Base-by-base conservation (phyloP, 805 yeast genomes). In the Kluyveromyces lactis region DNA sequence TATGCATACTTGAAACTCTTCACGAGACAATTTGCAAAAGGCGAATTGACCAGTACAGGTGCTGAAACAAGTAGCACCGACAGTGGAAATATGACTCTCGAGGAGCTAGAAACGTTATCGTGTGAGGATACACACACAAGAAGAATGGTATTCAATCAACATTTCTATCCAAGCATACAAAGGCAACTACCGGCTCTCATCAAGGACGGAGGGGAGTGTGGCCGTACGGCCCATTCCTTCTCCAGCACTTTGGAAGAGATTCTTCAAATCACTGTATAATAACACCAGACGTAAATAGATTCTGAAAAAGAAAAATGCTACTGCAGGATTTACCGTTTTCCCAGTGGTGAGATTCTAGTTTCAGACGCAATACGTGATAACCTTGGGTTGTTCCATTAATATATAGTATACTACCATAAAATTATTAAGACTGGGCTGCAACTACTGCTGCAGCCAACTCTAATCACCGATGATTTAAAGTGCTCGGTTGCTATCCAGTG, bases 171-270 rank as follows among this genome's bases (percentile, higher is more conserved):
- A 2, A 74, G 73, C 9, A 64, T 84, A 36, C 40, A 51, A 16
- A 68, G 63, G 34, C 81, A 84, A 27, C 63, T 81, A 17, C 64
- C 60, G 1, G 64, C 64, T 29, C 50, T 75, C 24, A 58, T 76
- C 8, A 76, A 75, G 49, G 92, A 83, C 47, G 94, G 86, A 10
- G 89, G 89, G 1, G 85, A 79, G 35, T 63, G 72, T 15, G 87
- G 87, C 2, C 71, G 77, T 44, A 71, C 56, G 11, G 69, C 74
- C 6, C 64, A 62, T 40, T 51, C 44, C 21, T 16, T 30, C 19
- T 8, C 33, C 21, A 30, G 15, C 33, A 27, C 30, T 5, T n/a
- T 27, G 30, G n/a, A 27, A 6, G 16, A 27, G 30, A 12, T 27
- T n/a, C 9, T 24, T 12, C 27, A 24, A 24, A n/a, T n/a, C n/a